A percentile compares a stretch with the other conserved stretches of the same genome.
Evolutionary conservation across 352 stramenopile genomes (phyloP).

Genomic region (Globisporangium cystogenes): DNA sequence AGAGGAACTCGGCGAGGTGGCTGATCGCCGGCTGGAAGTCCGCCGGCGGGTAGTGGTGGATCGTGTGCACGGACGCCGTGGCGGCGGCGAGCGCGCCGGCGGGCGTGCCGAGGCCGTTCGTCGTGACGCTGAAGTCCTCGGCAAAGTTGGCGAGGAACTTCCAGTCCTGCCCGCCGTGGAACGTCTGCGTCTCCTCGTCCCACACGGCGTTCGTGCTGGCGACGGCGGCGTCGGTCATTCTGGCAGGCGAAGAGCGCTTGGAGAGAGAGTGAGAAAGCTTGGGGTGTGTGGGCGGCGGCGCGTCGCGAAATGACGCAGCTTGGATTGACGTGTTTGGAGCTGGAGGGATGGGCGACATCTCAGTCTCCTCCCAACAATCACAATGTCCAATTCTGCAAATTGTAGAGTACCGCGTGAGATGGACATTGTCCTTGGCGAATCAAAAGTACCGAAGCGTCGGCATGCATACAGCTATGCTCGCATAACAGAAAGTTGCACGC

Average conservation of each 20-base stretch:
- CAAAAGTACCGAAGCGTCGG: not conserved
- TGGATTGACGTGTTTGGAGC: no score
- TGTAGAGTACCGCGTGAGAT: no score
- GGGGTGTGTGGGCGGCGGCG: not conserved
- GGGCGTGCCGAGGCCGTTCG: constrained; percentile 83
- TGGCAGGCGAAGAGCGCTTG: not conserved
- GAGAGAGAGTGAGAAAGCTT: not conserved
- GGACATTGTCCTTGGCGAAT: no score
- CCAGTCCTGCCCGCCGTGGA: constrained; percentile 90
- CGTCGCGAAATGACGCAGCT: no score
- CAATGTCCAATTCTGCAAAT: no score
- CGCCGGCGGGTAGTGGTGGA: constrained; percentile 87
- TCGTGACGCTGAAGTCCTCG: constrained; percentile 90
- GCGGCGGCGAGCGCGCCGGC: constrained; percentile 61
- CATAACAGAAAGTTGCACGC: not conserved
- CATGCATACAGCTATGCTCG: not conserved
- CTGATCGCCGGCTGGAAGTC: constrained; percentile 89
- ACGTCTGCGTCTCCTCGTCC: constrained; percentile 85
- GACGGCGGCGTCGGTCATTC: constrained; percentile 5
- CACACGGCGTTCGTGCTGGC: constrained; percentile 32
- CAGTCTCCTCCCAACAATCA: no score
- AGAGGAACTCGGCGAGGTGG: constrained; percentile 86
- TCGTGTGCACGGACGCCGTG: constrained; percentile 62
- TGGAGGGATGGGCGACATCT: no score
- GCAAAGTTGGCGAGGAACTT: constrained; percentile 87